Conservation (phyloP, 2,329 filamentous ascomycete species). For the Setomelanomma holmii region DNA sequence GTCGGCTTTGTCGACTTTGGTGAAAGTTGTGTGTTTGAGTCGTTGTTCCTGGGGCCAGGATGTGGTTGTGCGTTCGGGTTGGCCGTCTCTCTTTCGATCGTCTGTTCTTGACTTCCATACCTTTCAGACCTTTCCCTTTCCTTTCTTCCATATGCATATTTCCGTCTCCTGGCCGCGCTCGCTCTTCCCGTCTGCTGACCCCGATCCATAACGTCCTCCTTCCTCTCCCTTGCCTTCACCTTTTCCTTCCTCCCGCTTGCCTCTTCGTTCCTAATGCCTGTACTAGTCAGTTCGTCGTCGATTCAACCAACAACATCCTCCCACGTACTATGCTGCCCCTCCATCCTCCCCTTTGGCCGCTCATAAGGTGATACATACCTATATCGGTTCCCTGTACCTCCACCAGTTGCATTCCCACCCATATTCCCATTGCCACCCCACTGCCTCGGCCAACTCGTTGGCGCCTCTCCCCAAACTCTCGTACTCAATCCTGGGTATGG, state of each 20-base stretch:
- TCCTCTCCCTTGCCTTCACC: too few species aligned
- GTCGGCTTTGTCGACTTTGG: neutral
- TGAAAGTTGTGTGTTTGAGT: neutral
- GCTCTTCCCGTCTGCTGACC: too few species aligned
- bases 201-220: too few species aligned
- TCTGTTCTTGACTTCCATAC: too few species aligned
- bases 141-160: too few species aligned
- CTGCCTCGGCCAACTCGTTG: conserved; percentile 17
- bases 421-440: conserved; percentile 11
- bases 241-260: too few species aligned
- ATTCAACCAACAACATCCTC: conserved; percentile 15
- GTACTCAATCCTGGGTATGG: conserved; percentile 17
- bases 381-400: conserved; percentile 1
- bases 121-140: too few species aligned
- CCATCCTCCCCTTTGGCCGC: conserved; percentile 6
- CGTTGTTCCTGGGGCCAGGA: neutral
- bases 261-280: too few species aligned
- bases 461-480: too few species aligned
- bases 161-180: too few species aligned
- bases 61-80: too few species aligned
- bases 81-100: too few species aligned
- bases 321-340: neutral
- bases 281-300: conserved; percentile 31
- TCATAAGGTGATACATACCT: conserved; percentile 30
- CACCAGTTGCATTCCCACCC: neutral